Evolutionary conservation across 257 asterid species (phyloP).

Genomic region (Solanum lycopersicoides): DNA sequence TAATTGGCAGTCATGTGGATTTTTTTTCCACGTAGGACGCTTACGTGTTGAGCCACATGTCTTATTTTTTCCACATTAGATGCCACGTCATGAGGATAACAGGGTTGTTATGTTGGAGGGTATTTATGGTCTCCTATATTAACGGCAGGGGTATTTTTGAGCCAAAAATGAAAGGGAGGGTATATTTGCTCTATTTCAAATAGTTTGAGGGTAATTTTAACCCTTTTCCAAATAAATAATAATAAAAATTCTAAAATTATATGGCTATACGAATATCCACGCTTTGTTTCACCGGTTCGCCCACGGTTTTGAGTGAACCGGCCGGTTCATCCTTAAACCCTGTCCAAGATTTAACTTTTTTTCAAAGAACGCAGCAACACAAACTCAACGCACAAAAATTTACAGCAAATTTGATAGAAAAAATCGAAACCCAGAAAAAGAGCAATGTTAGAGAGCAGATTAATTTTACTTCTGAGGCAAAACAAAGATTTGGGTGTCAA

Average conservation of each 20-base stretch:
- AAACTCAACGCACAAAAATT: not conserved
- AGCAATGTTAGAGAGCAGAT: constrained; percentile 38
- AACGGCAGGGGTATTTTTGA: no score
- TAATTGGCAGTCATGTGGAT: no score
- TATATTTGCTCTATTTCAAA: no score
- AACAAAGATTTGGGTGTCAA: constrained; percentile 18
- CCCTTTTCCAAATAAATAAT: no score
- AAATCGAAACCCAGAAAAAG: not conserved
- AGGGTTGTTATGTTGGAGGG: no score
- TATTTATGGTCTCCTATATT: no score
- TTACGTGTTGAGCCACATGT: no score
- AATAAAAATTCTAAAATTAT: not conserved
- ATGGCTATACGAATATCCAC: not conserved
- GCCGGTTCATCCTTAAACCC: constrained; percentile 12
- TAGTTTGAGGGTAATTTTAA: no score
- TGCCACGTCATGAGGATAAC: no score
- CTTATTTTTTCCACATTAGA: no score
- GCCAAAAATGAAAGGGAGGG: no score
- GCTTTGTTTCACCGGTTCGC: not conserved
- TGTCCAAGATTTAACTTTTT: not conserved
- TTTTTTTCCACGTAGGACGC: no score
- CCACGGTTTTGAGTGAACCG: not conserved
- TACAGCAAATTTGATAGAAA: not conserved
- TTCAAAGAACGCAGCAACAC: not conserved
- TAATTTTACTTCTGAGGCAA: constrained; percentile 29